These are phyloP conservation scores for Pleurozium schreberi DNA, from an alignment of 225 moss, liverwort and hornwort genomes.

Conservation along the genomic window DNA sequence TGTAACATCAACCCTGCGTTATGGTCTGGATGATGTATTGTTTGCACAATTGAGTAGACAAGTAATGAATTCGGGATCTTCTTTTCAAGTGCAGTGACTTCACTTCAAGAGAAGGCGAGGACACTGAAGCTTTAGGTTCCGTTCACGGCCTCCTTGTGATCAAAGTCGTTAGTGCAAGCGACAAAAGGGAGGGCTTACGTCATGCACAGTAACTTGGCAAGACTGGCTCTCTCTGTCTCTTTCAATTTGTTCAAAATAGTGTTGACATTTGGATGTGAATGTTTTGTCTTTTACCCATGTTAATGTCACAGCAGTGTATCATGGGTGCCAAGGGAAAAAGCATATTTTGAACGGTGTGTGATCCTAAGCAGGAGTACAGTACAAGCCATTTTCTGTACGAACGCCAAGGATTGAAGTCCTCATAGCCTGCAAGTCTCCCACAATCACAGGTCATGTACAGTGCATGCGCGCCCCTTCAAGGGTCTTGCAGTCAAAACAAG, in stretches of 20 bases:
- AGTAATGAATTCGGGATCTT: not conserved
- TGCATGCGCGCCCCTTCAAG: not conserved
- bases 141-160: not conserved
- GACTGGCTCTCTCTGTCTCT: not conserved
- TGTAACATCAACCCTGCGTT: not conserved
- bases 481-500: not conserved
- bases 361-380: not conserved
- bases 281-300: not conserved
- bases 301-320: not conserved
- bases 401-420: not conserved
- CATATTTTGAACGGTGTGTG: not conserved
- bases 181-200: not conserved
- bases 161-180: not conserved
- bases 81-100: constrained; percentile 29
- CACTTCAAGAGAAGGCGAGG: constrained; percentile 33
- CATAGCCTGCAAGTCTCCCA: not conserved
- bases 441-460: not conserved
- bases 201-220: not conserved
- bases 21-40: not conserved
- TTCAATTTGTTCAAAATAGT: not conserved
- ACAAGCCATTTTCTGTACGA: not conserved
- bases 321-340: not conserved
- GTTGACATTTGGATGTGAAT: not conserved
- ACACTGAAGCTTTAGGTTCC: constrained; percentile 37
- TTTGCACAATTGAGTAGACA: not conserved